These are phyloP conservation scores for Pholiota conissans DNA, from an alignment of 768 basidiomycete genomes.

Conservation along the genomic window DNA sequence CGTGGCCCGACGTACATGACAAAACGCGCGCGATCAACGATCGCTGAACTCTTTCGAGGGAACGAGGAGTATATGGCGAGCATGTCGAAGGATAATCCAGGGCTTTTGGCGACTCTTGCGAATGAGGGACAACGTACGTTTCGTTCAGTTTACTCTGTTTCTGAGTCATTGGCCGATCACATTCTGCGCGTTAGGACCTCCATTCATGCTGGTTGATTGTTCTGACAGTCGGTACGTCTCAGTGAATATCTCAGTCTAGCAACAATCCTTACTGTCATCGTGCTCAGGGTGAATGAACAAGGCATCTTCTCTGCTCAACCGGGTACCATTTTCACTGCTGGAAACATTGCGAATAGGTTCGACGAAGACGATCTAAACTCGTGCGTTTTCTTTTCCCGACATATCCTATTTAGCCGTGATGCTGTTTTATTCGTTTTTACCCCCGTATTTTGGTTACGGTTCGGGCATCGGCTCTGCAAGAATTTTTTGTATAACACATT, in stretches of 20 bases:
- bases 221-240: slow-evolving; percentile 26
- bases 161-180: too few species aligned
- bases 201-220: slow-evolving; percentile 33
- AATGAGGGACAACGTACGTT: slow-evolving; percentile 22
- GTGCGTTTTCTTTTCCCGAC: slow-evolving; percentile 20
- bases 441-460: too few species aligned
- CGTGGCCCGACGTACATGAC: neutral
- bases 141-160: too few species aligned
- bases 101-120: slow-evolving; percentile 17
- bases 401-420: too few species aligned
- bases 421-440: too few species aligned
- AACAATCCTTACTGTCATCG: neutral
- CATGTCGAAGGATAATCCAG: slow-evolving; percentile 21
- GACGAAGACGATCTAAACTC: slow-evolving; percentile 28
- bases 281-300: slow-evolving; percentile 28
- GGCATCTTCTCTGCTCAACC: slow-evolving; percentile 29
- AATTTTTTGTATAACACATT: too few species aligned
- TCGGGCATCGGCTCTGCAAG: too few species aligned
- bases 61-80: slow-evolving; percentile 22
- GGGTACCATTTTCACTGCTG: slow-evolving; percentile 32
- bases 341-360: slow-evolving; percentile 33
- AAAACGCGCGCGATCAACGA: neutral
- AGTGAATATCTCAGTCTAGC: neutral
- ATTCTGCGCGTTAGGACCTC: too few species aligned
- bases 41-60: slow-evolving; percentile 20